These are phyloP conservation scores for Saccharomycopsis javanensis DNA, from an alignment of 805 yeast species.

Conservation along the genomic window DNA sequence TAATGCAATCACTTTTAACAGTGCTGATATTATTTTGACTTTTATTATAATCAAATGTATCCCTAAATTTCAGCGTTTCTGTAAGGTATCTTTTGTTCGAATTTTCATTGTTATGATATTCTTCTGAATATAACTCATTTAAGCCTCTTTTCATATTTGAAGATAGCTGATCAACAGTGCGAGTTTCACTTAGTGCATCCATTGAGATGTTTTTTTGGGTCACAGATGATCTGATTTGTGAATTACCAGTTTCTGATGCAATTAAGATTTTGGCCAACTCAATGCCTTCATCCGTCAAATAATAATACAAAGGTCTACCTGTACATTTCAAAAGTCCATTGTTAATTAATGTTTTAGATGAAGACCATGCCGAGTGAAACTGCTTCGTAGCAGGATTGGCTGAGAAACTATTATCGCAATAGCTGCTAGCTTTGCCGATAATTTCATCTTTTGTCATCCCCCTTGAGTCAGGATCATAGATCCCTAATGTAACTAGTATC, in stretches of 20 bases:
- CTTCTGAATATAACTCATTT: not conserved
- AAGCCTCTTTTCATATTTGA: slow-evolving; percentile 19
- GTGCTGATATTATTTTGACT: not conserved
- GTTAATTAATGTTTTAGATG: slow-evolving; percentile 51
- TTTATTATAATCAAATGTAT: not conserved
- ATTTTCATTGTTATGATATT: slow-evolving; percentile 5
- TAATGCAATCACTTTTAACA: slow-evolving; percentile 21
- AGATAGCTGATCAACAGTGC: slow-evolving; percentile 10
- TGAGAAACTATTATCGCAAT: slow-evolving; percentile 48
- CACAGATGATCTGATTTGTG: not conserved
- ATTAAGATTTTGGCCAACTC: slow-evolving; percentile 50
- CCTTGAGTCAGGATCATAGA: slow-evolving; percentile 35
- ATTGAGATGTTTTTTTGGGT: not conserved
- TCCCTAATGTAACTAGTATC: slow-evolving; percentile 50
- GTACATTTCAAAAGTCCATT: slow-evolving; percentile 46
- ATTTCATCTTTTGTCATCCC: slow-evolving; percentile 62
- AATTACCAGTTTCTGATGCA: slow-evolving; percentile 30
- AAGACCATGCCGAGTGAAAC: slow-evolving; percentile 67
- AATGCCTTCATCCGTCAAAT: slow-evolving; percentile 60
- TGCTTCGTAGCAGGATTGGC: slow-evolving; percentile 52
- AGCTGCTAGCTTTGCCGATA: slow-evolving; percentile 41
- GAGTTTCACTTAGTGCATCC: not conserved
- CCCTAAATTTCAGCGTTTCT: not conserved
- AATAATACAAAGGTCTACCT: slow-evolving; percentile 54
- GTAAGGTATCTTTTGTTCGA: not conserved